These are phyloP conservation scores for Omphalea diandra DNA, from an alignment of 441 rosid genomes.

Conservation along the genomic window DNA sequence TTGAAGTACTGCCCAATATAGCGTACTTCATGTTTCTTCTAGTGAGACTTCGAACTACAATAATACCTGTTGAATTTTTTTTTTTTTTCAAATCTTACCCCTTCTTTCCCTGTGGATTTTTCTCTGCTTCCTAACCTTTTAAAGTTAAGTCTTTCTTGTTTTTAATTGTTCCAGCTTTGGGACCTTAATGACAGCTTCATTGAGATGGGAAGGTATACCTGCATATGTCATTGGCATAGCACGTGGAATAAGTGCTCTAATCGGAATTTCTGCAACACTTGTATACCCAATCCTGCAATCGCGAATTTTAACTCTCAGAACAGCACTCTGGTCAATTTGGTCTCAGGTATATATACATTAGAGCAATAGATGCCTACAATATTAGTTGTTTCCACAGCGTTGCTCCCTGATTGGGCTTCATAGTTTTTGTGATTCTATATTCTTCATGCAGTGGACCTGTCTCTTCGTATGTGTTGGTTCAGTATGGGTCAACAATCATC, in stretches of 20 bases:
- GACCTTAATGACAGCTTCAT: conserved; percentile 80
- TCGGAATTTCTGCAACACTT: conserved; percentile 72
- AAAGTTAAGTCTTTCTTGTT: too few species aligned
- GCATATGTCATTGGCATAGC: conserved; percentile 69
- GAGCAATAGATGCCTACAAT: not conserved
- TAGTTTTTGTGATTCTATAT: not conserved
- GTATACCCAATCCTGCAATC: conserved; percentile 66
- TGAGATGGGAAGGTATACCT: conserved; percentile 76
- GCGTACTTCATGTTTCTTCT: too few species aligned
- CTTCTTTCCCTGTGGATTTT: not conserved
- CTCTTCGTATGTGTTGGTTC: conserved; percentile 65
- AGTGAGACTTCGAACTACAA: not conserved
- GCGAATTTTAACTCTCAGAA: conserved; percentile 54
- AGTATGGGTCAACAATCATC: conserved; percentile 43
- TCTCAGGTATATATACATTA: conserved; percentile 49
- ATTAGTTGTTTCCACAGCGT: not conserved
- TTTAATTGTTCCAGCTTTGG: conserved; percentile 50
- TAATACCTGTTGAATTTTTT: not conserved
- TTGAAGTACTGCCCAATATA: too few species aligned
- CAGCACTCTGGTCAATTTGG: conserved; percentile 94
- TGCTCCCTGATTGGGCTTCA: too few species aligned
- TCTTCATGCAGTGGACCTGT: conserved; percentile 59
- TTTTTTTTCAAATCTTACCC: not conserved
- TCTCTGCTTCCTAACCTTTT: too few species aligned
- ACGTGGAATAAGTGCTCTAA: conserved; percentile 67